Base-by-base conservation (phyloP, 1,284 basidiomycete genomes). In the Pseudomicrostroma phylloplanum region DNA sequence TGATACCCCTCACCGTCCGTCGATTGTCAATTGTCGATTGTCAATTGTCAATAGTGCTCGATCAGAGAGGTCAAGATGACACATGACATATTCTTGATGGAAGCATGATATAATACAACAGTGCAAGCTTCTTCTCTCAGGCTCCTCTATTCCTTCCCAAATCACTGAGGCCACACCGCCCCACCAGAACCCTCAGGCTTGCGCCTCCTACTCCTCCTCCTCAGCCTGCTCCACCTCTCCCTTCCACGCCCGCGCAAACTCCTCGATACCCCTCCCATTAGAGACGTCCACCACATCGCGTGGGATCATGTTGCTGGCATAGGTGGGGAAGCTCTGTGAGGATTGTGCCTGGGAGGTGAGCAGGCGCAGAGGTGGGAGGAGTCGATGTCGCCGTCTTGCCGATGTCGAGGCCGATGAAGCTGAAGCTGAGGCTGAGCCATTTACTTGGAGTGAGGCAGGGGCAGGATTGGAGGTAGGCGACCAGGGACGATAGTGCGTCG, bases 271-370 rank as follows among this genome's bases (percentile, higher is more conserved):
- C 56, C 84, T 83, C 1, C 91, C 92, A 58, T 84, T 84, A 70
- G 89, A 88, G 74, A 94, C 80, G 58, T 84, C 85, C 21, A 96
- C 82, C 13, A 90, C 89, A 74, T 97, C 93, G 46, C 90, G 83
- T 1, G 93, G 94, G 17, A 94, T 84, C 89, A 94, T 94, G 76
- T 96, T 96, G 72, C 90, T 88, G 67, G 89, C 88, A 74, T 91
- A 84, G 1, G 85, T 82, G 7, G 68, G 67, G 40, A 56, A 42
- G n/a, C 67, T 42, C 39, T 66, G 65, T 15, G 59, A 49, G n/a
- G 67, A 60, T 40, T 69, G 65, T 0, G 67, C 61, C 23, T 60
- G 55, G 1, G 59, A 60, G 12, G 63, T 60, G 13, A 76, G 25
- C 3, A 69, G 21, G 12, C 70, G 66, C 23, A 72, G 57, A 1